Evolutionary conservation across 2,329 filamentous ascomycete genomes (phyloP), one percentile per base, ranked within the genome.

Genomic region (Cucurbitaria berberidis): DNA sequence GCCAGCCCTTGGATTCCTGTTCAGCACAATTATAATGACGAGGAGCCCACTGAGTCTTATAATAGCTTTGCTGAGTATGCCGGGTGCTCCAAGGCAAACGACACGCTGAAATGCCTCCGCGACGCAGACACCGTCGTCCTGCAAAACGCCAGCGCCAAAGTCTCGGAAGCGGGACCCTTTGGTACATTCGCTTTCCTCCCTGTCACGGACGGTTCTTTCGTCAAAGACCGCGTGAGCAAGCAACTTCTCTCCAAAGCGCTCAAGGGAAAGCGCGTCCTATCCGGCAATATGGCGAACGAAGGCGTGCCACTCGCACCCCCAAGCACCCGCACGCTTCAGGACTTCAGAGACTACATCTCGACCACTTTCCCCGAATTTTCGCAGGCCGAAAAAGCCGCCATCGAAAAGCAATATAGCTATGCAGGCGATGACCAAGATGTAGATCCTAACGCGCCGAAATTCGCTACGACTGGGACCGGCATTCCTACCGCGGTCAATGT

Each of bases 141-240:
- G 0, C 72, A 70, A 38, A 68, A 66, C 18, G 71, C 67, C 45
- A 69, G 64, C 51, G 60, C 58, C 40, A 64, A 62, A 39, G 68
- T 72, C 43, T 72, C 66, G 5, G 66, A 69, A 62, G 66, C 69
- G 21, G 62, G 69, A 8, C 63, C 66, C 6, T 78, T 75, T 45
- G 77, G 77, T 4, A 73, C 72, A n/a, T 78, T 75, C 51, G 75
- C 74, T 40, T 79, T 73, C 49, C 62, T 74, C 5, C 76, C 77
- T 0, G 73, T 77, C 2, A 75, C 77, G 1, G 76, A 78, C 51
- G 75, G 74, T 11, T 61, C 66, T 1, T 74, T 77, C 49, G 69
- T 79, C 22, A 64, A 68, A 27, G 66, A 76, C 27, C 67, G 72
- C 2, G 73, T 75, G 0, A 70, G 63, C 18, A 57, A 63, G 30